Conservation (phyloP, 495 filamentous ascomycete genomes). For the Pyronema omphalodes region DNA sequence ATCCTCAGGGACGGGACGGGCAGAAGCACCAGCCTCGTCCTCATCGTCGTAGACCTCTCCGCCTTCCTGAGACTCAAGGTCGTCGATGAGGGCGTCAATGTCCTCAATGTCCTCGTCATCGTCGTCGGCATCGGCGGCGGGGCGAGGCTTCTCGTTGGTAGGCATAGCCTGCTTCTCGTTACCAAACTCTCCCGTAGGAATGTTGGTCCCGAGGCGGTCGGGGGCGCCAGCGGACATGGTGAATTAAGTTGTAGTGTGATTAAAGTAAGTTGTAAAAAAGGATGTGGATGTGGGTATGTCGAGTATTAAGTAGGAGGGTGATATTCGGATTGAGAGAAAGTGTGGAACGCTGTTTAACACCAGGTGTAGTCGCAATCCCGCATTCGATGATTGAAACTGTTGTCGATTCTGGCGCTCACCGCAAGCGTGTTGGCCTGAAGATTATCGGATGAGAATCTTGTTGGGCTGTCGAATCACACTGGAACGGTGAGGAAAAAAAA, state of each 20-base stretch:
- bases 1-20: constrained; percentile 41
- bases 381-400: background rate
- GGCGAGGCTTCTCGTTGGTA: constrained; percentile 18
- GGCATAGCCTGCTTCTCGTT: constrained; percentile 13
- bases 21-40: constrained; percentile 29
- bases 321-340: background rate
- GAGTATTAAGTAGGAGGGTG: background rate
- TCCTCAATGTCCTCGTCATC: constrained; percentile 55
- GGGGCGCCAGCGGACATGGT: constrained; percentile 16
- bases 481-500: constrained; percentile 20
- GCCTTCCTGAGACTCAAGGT: constrained; percentile 61
- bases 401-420: constrained; percentile 14
- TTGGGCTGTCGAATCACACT: constrained; percentile 22
- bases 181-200: constrained; percentile 22
- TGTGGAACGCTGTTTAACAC: constrained; percentile 1
- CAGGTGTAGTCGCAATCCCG: constrained; percentile 2
- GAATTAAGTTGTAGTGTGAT: background rate
- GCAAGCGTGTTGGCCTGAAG: constrained; percentile 22
- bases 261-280: background rate
- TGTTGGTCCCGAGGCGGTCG: constrained; percentile 19
- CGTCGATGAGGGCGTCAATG: constrained; percentile 65
- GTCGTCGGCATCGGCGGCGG: constrained; percentile 26
- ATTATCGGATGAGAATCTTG: constrained; percentile 19
- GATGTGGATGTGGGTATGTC: background rate
- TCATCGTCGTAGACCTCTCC: constrained; percentile 38